Evolutionary conservation across 148 eudicot genomes (phyloP), one percentile per base, ranked within the genome.

Genomic region (Simmondsia chinensis): DNA sequence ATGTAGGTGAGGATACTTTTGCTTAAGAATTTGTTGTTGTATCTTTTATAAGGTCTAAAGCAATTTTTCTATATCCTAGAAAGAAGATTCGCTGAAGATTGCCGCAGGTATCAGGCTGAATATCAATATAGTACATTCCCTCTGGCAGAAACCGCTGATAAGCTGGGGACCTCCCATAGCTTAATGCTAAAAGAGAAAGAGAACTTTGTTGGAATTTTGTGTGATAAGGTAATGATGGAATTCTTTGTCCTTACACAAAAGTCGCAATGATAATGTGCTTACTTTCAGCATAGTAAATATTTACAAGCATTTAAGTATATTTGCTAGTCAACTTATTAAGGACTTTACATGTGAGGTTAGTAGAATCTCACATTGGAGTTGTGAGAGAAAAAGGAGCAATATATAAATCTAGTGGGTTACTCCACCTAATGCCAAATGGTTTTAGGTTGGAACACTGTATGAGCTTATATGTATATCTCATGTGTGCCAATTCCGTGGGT

Each of bases 81-180:
- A 32, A 82, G 65, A 50, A 87, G 56, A 59, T 51, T 82, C 63
- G 94, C 82, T 42, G 82, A 74, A 64, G 84, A 79, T 63, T 82
- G 87, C 61, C 60, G 73, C 77, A 74, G 66, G 47, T 83, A 77
- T 39, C 77, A 76, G 36, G 57, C 52, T 40, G 75, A 75, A 51
- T 68, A 62, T 58, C 78, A 72, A 63, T 65, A 58, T 47, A 62
- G 56, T 36, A 63, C 62, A 42, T 65, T 66, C 34, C 52, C 73
- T 22, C 74, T 87, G 63, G 64, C 86, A 36, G 76, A 56, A 51
- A 78, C 60, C 31, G 89, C 84, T 27, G 50, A 46, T n/a, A 63
- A 43, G 10, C 52, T 87, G 56, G 82, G 94, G 43, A 67, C 65
- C 30, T 64, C 87, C 23, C 79, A 65, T 57, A 56, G 39, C 41